A percentile compares a stretch with the other conserved stretches of the same genome.
phyloP scores from a whole-genome alignment of 1,284 basidiomycete genomes.

The Pseudozyma sp. region DNA sequence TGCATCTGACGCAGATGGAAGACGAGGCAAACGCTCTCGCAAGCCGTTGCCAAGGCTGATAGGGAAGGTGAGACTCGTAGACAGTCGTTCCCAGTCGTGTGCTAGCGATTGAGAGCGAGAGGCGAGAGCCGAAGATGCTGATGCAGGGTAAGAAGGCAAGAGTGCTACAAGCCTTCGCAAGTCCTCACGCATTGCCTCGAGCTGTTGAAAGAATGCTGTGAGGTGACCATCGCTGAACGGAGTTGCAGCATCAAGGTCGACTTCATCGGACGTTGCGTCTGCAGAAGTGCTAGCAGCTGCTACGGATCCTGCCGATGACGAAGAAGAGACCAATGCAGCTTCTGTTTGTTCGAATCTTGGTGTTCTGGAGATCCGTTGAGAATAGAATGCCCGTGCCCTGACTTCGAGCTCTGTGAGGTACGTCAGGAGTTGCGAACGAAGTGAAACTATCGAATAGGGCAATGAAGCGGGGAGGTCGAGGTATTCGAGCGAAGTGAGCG shows the following conservation, averaged over 20 bases:
- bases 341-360: conserved; percentile 3
- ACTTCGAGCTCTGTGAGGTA: conserved; percentile 56
- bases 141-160: conserved; percentile 42
- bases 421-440: conserved; percentile 49
- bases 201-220: conserved; percentile 52
- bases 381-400: conserved; percentile 39
- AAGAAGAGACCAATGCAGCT: not conserved
- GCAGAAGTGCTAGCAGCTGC: not conserved
- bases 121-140: conserved; percentile 47
- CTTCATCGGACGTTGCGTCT: not conserved
- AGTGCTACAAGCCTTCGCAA: conserved; percentile 37
- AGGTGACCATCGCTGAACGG: conserved; percentile 23
- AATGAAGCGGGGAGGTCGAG: conserved; percentile 56
- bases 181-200: conserved; percentile 57
- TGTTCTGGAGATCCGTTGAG: conserved; percentile 28
- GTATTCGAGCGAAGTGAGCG: conserved; percentile 45
- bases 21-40: conserved; percentile 34
- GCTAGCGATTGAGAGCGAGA: conserved; percentile 52
- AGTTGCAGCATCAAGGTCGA: conserved; percentile 1
- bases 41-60: conserved; percentile 38
- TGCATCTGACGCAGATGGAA: conserved; percentile 42
- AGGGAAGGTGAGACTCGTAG: conserved; percentile 41
- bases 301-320: not conserved
- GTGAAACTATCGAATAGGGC: conserved; percentile 53
- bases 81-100: conserved; percentile 47